Base-by-base conservation (phyloP, 2,329 filamentous ascomycete genomes). In the Fusarium floridanum region DNA sequence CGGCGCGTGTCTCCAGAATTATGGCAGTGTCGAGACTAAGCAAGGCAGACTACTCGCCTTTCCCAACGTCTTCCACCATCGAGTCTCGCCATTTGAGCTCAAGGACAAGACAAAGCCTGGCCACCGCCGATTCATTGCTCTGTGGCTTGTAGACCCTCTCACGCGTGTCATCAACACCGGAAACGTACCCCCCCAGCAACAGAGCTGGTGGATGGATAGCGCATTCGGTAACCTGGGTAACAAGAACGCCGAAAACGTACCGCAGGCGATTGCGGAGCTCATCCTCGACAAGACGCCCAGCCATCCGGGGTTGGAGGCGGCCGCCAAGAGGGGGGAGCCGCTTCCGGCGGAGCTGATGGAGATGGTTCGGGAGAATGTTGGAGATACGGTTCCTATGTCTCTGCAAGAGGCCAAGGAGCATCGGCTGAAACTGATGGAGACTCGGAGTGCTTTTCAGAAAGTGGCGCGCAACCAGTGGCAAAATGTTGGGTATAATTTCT, bases 131-230 rank as follows among this genome's bases (percentile, higher is more conserved):
- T 87, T 90, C 53, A 81, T 91, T 3, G 86, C 86, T 0, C 78
- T 91, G 4, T 91, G 86, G 78, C 83, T 91, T 0, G 85, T 91
- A 0, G 88, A 90, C 62, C 89, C 88, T 0, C 72, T 84, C 14
- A 76, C 79, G 0, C 83, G 82, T 0, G 69, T 82, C n/a, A 77
- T 82, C 34, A 79, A 72, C 27, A 83, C 82, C 1, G 80, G 75
- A 0, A 83, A 82, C 10, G 79, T 83, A 0, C 82, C 80, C 1
- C 81, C 81, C 0, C 82, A 83, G 61, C 80, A 82, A 53, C 71
- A 68, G 6, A 74, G 73, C 17, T 83, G 81, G 80, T 83, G 79
- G 80, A 27, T 67, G 53, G 76, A 77, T 11, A 3, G 10, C 6
- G 39, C 71, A 0, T 77, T 77, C 7, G 39, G 48, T 1, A 56